Base-by-base conservation (phyloP, 805 yeast genomes). In the Myxozyma kluyveri region DNA sequence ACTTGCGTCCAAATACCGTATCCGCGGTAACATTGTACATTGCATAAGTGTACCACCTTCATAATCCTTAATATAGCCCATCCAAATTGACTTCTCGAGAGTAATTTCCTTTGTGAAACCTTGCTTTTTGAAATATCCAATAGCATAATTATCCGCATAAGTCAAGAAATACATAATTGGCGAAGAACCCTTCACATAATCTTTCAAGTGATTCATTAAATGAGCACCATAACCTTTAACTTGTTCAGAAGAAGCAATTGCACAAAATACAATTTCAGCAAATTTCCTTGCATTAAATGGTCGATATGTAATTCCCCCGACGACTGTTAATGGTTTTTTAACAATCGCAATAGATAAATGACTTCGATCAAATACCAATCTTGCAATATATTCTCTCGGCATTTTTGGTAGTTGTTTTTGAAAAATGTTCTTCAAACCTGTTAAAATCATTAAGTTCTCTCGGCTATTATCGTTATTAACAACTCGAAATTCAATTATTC, bases 21-120 rank as follows among this genome's bases (percentile, higher is more conserved):
- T 82, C 45, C 81, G 75, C 0, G 97, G 97, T 47, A 93, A 73
- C 95, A 91, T 90, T 0, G 91, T 72, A 67, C 99, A 93, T 72
- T 93, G 98, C 97, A 93, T 91, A 55, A 93, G 73, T 0, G 99
- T 93, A 62, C 98, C 99, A 23, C 99, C 99, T 71, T 93, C 99
- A 70, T 93, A 93, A 73, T 93, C 99, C 69, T 93, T 93, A 65
- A 93, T 93, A 69, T 93, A 93, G 2, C 99, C 99, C 93, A 88
- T 88, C 99, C 99, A 93, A 31, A 83, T 77, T 45, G 81, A 79
- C 59, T 83, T 85, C 33, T 91, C 93, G 50, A 93, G 76, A 5
- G 96, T 78, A 35, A 93, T 86, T 55, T 91, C 97, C 67, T 93
- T 93, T 17, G 97, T 90, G 70, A 93, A 93, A 0, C 99, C 99